Evolutionary conservation across 1,284 basidiomycete genomes (phyloP), one percentile per base, ranked within the genome.

Genomic region (Papiliotrema nemorosa): DNA sequence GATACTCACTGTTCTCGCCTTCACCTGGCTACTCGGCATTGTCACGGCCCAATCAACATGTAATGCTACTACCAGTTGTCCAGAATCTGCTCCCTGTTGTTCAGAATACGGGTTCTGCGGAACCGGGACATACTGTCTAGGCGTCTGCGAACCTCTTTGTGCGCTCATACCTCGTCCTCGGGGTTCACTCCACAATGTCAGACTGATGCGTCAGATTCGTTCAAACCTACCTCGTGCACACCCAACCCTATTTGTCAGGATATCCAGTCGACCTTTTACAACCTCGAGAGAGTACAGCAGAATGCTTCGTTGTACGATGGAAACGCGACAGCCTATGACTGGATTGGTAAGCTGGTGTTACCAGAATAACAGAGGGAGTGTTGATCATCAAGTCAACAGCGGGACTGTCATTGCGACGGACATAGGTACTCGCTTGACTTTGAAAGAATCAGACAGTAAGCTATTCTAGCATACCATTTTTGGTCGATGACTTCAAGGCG

Each of bases 61-160:
- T 49, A 59, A 62, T 35, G 52, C 60, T 3, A 60, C 52, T 3
- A 22, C 59, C 14, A 76, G 59, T 2, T 88, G 87, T 62, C 78
- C 82, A 16, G 63, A 77, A 1, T 71, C 75, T 13, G 80, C 80
- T 2, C 86, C 87, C 5, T 88, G 86, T 69, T 88, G 87, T 75
- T 85, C 84, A 65, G 82, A 86, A 78, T 87, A 80, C 58, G 86
- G 86, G 3, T 88, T 82, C 63, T 88, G 87, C 63, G 84, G 85
- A 5, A 74, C 70, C 16, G 83, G 78, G 2, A 33, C 58, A 5
- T 88, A 83, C 70, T 90, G 88, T 64, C 76, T 88, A 25, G 86
- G 86, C 38, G 88, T 88, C 10, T 91, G 89, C 73, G 82, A 90
- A 63, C 87, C 88, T 9, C 78, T 88, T 38, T 72, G 78, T 71